phyloP scores from a whole-genome alignment of 441 rosid species.

The Pelargonium cotyledonis region DNA sequence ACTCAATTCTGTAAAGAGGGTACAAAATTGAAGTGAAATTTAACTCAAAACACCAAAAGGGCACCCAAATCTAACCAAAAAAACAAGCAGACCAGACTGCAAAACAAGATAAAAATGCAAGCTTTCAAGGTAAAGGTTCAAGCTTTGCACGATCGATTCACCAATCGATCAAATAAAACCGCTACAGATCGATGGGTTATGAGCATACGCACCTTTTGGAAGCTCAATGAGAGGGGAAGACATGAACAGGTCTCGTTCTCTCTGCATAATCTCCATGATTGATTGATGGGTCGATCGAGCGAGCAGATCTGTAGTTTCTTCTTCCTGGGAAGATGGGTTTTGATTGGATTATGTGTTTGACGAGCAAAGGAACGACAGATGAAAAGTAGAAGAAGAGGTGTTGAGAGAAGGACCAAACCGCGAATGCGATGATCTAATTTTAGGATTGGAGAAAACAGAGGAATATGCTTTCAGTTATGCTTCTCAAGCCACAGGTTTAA shows the following conservation, averaged over 20 bases:
- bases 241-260: background rate
- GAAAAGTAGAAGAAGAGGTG: background rate
- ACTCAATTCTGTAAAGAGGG: background rate
- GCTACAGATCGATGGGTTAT: background rate
- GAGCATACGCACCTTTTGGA: background rate
- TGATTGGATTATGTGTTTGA: background rate
- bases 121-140: background rate
- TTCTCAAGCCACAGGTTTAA: background rate
- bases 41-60: background rate
- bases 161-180: background rate
- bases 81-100: no score
- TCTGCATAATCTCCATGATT: background rate
- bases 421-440: background rate
- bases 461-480: background rate
- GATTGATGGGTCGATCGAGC: background rate
- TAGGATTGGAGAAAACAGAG: background rate
- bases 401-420: background rate
- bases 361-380: background rate
- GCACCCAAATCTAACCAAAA: background rate
- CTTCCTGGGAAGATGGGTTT: background rate
- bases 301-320: background rate
- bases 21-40: background rate
- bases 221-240: background rate
- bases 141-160: background rate
- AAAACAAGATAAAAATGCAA: background rate